Evolutionary conservation across 2,329 filamentous ascomycete genomes (phyloP).

Genomic region (Pestalotiopsis sp.): DNA sequence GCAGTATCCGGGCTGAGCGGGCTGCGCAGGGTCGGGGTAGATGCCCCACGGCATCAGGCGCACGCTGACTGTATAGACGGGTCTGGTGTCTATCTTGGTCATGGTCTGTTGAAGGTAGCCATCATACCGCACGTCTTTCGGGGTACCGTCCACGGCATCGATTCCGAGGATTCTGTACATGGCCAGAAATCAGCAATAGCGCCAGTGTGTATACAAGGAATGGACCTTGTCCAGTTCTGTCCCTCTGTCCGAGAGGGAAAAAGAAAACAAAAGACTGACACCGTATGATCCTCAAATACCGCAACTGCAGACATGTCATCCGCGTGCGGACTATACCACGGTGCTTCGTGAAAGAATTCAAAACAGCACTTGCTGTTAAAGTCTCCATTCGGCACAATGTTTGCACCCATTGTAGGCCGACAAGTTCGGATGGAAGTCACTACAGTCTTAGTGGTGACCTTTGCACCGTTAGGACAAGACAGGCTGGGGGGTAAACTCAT

Average conservation of each 20-base stretch:
- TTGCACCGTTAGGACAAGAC: neutral
- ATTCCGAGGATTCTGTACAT: neutral
- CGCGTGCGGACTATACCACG: neutral
- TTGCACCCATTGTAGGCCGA: neutral
- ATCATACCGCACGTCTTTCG: too few species aligned
- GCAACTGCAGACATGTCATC: neutral
- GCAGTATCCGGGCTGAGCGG: neutral
- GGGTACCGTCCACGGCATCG: neutral
- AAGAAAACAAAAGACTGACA: constrained; percentile 9
- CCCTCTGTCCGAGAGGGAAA: neutral
- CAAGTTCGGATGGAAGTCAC: neutral
- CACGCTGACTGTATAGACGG: neutral
- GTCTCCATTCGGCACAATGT: neutral
- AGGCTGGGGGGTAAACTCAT: neutral
- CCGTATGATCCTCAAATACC: neutral
- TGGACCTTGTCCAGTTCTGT: too few species aligned
- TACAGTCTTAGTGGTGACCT: neutral
- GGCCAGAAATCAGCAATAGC: neutral
- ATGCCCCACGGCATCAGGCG: neutral
- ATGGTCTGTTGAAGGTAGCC: neutral
- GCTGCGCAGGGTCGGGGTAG: neutral
- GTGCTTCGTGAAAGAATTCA: neutral
- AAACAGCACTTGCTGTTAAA: neutral
- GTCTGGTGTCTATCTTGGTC: neutral
- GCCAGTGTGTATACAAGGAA: neutral